Evolutionary conservation across 2,329 filamentous ascomycete genomes (phyloP), one percentile per base, ranked within the genome.

Genomic region (Aspergillus sp.): DNA sequence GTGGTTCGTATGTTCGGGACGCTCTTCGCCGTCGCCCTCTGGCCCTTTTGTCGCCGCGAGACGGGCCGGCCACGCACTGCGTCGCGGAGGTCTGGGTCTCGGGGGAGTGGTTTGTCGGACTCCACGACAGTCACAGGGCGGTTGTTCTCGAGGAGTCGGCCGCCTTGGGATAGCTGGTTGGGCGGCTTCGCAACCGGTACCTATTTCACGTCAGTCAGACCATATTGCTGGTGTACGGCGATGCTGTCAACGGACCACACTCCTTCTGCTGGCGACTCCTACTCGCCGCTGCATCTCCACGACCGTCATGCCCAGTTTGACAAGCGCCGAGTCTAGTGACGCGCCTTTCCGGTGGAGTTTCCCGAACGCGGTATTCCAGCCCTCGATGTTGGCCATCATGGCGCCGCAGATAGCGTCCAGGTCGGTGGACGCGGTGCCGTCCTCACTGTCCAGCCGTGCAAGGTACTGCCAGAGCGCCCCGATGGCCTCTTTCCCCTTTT

Each of bases 331-430:
- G 19, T 80, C 81, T 15, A 95, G 67, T 27, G 74, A 71, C 40
- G 80, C 74, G 10, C 80, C 79, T 51, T 81, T 85, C 14, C 73
- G 72, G 52, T 86, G 79, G 37, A 95, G 68, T 34, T 81, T 80
- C 33, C 78, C 71, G 49, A 94, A 80, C 5, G 86, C 86, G 35
- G 79, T 77, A 36, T 80, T 75, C 89, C 89, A 96, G 26, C 88
- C 86, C 42, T 93, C 82, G 6, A 86, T 80, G 47, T 96, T 96
- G 20, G 85, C 84, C 50, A 82, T 81, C 88, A 96, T 96, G 24
- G 88, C 86, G 25, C 80, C 74, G 47, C 83, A 91, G 13, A 94
- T 85, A 29, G 83, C 78, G 22, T 72, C 69, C 14, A 83, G 73
- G 29, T 80, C 75, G 15, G 64, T 58, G 11, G 71, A 64, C 32